Base-by-base conservation (phyloP, 352 stramenopile species). In the Pythium periplocum region DNA sequence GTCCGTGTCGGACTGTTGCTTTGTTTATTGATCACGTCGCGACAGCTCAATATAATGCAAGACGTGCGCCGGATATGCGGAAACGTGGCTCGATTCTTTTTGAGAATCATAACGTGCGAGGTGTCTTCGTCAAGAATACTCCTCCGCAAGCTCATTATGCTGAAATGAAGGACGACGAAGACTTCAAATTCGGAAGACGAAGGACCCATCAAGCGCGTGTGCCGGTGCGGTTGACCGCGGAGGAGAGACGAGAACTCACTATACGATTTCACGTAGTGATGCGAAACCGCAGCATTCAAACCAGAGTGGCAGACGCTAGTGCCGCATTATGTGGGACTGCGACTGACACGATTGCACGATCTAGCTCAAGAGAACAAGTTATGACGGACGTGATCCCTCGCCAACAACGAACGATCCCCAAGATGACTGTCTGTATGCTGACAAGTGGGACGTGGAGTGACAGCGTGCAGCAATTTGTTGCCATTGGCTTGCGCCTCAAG, bases 391-490 rank as follows among this genome's bases (percentile, higher is more conserved):
- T 26, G 17, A 26, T 26, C 17, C 17, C 17, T 26, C 17, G 17
- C 17, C 17, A 26, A 26, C 17, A 26, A 26, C 17, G 17, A 26
- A 26, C 17, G 17, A 26, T 26, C 17, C 75, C 71, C 7, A 69
- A 63, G 51, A 84, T 91, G 73, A 89, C 83, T 40, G 79, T 91
- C 53, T 83, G 74, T 45, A 73, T 90, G 61, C 66, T 88, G 51
- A 75, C 62, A 17, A 79, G 68, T 6, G 87, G 87, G 0, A 85
- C 56, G 10, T 88, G 80, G 71, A 69, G 68, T 33, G 83, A 92
- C 53, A 82, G 61, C 34, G 67, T 96, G 0, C 65, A 90, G 41
- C 79, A 87, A 33, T 92, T 78, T 50, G 71, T 92, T 30, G 77
- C 71, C 1, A 81, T 97, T 31, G 87, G 84, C 33, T 51, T 83